Evolutionary conservation across 2,329 filamentous ascomycete genomes (phyloP).

Genomic region (Paraphaeosphaeria sporulosa): DNA sequence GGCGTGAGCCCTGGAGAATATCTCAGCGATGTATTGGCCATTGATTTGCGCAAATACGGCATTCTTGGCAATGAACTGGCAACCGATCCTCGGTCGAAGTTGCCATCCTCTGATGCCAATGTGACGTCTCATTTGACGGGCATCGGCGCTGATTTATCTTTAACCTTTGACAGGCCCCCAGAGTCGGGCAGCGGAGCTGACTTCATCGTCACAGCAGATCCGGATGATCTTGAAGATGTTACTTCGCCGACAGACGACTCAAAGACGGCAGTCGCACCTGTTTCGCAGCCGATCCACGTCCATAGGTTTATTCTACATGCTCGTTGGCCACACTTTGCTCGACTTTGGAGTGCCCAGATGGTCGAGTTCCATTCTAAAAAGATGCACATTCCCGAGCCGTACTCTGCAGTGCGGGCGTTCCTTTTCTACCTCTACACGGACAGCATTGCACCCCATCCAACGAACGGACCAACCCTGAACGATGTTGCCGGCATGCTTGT

Average conservation of each 20-base stretch:
- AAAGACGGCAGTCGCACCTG: slow-evolving; percentile 32
- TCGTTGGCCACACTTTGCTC: slow-evolving; percentile 95
- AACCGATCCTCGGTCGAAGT: slow-evolving; percentile 51
- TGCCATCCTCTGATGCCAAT: slow-evolving; percentile 61
- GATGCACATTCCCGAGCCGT: slow-evolving; percentile 98
- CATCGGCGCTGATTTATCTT: slow-evolving; percentile 86
- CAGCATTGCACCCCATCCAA: slow-evolving; percentile 67
- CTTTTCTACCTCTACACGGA: slow-evolving; percentile 97
- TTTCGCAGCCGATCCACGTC: slow-evolving; percentile 87
- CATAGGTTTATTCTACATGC: slow-evolving; percentile 94
- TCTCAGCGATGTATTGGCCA: slow-evolving; percentile 90
- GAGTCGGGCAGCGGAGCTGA: slow-evolving; percentile 88
- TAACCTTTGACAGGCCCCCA: slow-evolving; percentile 84
- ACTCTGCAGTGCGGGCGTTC: slow-evolving; percentile 91
- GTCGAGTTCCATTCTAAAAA: slow-evolving; percentile 95
- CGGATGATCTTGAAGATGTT: slow-evolving; percentile 75
- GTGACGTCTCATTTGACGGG: slow-evolving; percentile 61
- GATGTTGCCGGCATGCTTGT: slow-evolving; percentile 95
- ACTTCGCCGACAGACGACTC: slow-evolving; percentile 61
- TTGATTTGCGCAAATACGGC: slow-evolving; percentile 91
- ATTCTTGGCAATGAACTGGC: slow-evolving; percentile 80
- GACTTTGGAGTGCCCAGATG: slow-evolving; percentile 94
- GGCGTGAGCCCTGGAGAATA: slow-evolving; percentile 84
- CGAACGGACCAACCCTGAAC: slow-evolving; percentile 67
- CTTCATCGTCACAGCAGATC: slow-evolving; percentile 87